Evolutionary conservation across 2,329 filamentous ascomycete genomes (phyloP), one percentile per base, ranked within the genome.

Genomic region (Hymenoscyphus fraxineus): DNA sequence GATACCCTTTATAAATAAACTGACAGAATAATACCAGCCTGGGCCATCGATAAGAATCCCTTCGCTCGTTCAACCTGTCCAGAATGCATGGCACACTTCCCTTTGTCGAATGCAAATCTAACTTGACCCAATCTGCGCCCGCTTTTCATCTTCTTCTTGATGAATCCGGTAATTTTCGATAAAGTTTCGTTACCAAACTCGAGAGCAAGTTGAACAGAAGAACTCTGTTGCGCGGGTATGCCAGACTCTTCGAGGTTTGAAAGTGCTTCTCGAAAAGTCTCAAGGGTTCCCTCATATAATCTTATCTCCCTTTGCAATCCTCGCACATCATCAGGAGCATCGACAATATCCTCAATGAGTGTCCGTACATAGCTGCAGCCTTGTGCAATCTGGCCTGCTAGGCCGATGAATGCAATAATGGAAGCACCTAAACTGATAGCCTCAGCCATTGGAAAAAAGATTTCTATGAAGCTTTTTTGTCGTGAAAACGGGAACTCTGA

Each of bases 301-400:
- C 58, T 15, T 13, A 60, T 47, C 58, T 60, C 39, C 2, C 32
- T 44, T 22, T 39, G 39, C 19, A 60, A 22, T 3, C 38, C 19
- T 7, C 16, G 39, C 6, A 60, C 1, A 16, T 60, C 39, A 9
- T 47, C 58, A 6, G 39, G n/a, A n/a, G 58, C 58, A 47, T 60
- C 39, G n/a, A 1, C 10, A 7, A 60, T 32, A 47, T 47, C 58
- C 39, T 60, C 58, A 13, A 60, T 16, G 3, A 47, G 13, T 5
- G 39, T 27, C 22, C 22, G 27, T 19, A 47, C 35, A 39, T 15
- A 60, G n/a, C 47, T 32, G 44, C 59, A 55, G 40, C 59, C 59
- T 61, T 61, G 59, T 16, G 44, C 44, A 35, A 61, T 10, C 38
- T 61, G 59, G 15, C 59, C 59, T 13, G 44, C 59, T 7, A 61